Base-by-base conservation (phyloP, 495 filamentous ascomycete genomes). In the Lasiosphaeria hispida region DNA sequence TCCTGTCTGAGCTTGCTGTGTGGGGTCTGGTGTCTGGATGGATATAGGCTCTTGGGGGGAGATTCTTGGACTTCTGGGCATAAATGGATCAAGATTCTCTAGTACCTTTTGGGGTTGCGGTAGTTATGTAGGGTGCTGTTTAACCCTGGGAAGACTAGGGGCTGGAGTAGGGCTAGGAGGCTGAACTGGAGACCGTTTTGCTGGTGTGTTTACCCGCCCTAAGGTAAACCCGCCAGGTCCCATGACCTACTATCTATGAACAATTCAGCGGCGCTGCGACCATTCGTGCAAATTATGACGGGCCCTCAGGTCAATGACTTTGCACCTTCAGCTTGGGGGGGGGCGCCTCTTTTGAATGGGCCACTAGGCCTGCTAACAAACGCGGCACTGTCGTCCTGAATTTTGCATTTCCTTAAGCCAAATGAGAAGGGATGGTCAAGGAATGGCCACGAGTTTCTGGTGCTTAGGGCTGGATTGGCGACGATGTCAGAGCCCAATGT, bases 31-130 rank as follows among this genome's bases (percentile, higher is more conserved):
- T 44, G 42, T 44, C n/a, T 14, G n/a, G 42, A 44, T 13, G 15
- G 42, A 44, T 44, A 44, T 44, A 44, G 42, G 42, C 42, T 44
- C 42, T 44, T 44, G n/a, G 42, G 42, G 42, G 42, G 42, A n/a
- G 42, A 44, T 44, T 44, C 42, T 13, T 44, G n/a, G 42, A 17
- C 10, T 14, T n/a, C 15, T 13, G 10, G 42, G n/a, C 4, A 17
- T 44, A 44, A 44, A 17, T 18, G n/a, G 5, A 44, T 44, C n/a
- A 44, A 44, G 42, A 44, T 44, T 44, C 8, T 44, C 42, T 44
- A 18, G 42, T 18, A 44, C 42, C n/a, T 44, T 2, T 30, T 30
- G 42, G 42, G 42, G 42, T 44, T n/a, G n/a, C 11, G 42, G 42
- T 18, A 18, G 3, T 3, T 44, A 18, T 44, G 15, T 44, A 18